These are phyloP conservation scores for Candida ovalis DNA, from an alignment of 805 yeast species.

Conservation along the genomic window DNA sequence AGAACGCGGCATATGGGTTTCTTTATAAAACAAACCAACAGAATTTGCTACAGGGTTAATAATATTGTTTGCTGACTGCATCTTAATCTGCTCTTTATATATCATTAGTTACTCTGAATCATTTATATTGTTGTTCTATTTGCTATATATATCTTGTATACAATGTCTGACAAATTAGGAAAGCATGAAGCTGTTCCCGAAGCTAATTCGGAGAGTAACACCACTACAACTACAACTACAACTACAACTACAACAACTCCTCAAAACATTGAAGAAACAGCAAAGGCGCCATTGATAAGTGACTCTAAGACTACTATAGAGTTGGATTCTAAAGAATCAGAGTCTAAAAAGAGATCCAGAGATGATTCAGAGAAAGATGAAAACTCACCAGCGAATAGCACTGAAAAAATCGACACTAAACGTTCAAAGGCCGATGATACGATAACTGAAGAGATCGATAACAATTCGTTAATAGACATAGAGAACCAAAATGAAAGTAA, in stretches of 20 bases:
- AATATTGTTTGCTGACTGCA: no score
- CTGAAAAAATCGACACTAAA: slow-evolving; percentile 2
- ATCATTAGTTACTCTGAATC: no score
- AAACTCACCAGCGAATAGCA: neutral
- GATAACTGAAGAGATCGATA: neutral
- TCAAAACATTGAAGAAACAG: neutral
- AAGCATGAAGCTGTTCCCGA: neutral
- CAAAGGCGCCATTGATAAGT: neutral
- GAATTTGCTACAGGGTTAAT: no score
- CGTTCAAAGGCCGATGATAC: slow-evolving; percentile 2
- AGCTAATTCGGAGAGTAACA: neutral
- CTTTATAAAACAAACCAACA: neutral
- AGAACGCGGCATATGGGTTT: neutral
- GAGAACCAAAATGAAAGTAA: no score
- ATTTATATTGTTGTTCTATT: no score
- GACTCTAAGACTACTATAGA: neutral
- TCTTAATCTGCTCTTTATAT: no score
- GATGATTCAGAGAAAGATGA: slow-evolving; percentile 5
- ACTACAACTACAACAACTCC: neutral
- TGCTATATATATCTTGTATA: neutral
- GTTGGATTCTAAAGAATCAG: slow-evolving; percentile 8
- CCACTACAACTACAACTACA: neutral
- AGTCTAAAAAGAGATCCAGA: slow-evolving; percentile 10
- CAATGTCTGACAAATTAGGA: neutral
- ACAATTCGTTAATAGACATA: neutral